These are phyloP conservation scores for Sonneratia alba DNA, from an alignment of 345 rosid species.

Conservation along the genomic window DNA sequence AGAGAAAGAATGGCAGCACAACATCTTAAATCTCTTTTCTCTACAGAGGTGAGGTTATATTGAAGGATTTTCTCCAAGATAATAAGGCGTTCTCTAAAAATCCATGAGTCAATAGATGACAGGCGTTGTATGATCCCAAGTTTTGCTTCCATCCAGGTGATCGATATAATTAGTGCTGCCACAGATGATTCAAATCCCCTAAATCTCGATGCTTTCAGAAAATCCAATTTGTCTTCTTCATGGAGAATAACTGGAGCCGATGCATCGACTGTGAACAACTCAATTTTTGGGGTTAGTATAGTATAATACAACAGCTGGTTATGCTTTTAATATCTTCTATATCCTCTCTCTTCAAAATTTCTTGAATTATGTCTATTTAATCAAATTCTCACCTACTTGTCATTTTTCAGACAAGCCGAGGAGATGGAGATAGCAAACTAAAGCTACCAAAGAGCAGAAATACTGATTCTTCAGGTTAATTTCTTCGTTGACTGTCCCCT, in stretches of 20 bases:
- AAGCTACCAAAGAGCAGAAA: conserved; percentile 31
- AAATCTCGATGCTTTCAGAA: conserved; percentile 77
- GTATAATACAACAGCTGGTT: neutral
- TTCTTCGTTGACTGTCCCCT: conserved; percentile 7
- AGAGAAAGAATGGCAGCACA: conserved; percentile 69
- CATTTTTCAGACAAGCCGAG: conserved; percentile 28
- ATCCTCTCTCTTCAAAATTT: neutral
- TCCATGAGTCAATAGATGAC: neutral
- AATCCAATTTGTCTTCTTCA: conserved; percentile 64
- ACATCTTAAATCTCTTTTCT: conserved; percentile 53
- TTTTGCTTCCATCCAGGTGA: conserved; percentile 35
- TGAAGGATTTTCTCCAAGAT: conserved; percentile 3
- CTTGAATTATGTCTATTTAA: neutral
- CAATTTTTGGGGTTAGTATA: conserved; percentile 12
- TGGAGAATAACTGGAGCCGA: conserved; percentile 46
- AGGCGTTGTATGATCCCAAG: neutral
- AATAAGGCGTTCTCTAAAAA: neutral
- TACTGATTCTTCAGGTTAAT: conserved; percentile 22
- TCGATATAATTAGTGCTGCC: conserved; percentile 55
- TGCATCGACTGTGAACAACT: conserved; percentile 19
- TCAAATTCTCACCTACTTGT: conserved; percentile 1
- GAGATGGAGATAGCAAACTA: conserved; percentile 23
- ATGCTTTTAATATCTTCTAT: neutral
- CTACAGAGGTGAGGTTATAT: conserved; percentile 55
- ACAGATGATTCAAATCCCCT: conserved; percentile 73